Evolutionary conservation across 1,139 yeast species (phyloP).

Genomic region (Pichiaceae sp.): DNA sequence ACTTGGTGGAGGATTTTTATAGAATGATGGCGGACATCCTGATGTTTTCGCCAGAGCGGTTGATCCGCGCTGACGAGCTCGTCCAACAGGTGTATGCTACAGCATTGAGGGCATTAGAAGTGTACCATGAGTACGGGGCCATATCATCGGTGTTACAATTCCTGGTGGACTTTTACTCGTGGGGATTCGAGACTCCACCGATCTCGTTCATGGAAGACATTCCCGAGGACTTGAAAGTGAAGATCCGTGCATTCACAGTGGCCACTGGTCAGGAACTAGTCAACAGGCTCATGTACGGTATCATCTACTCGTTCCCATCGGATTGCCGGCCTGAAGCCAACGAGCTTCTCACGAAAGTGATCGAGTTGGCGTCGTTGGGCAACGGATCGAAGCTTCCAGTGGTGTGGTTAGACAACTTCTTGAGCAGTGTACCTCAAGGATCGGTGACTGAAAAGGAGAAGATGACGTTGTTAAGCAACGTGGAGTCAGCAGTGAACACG

Average conservation of each 20-base stretch:
- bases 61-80: slow-evolving; percentile 44
- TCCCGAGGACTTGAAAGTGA: slow-evolving; percentile 43
- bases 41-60: slow-evolving; percentile 66
- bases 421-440: slow-evolving; percentile 36
- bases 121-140: slow-evolving; percentile 64
- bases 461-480: slow-evolving; percentile 46
- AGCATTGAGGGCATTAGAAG: slow-evolving; percentile 44
- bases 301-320: slow-evolving; percentile 62
- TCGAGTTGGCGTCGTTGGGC: slow-evolving; percentile 34
- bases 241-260: slow-evolving; percentile 34
- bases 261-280: slow-evolving; percentile 53
- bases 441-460: slow-evolving; percentile 63
- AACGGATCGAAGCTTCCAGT: slow-evolving; percentile 31
- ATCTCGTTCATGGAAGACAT: slow-evolving; percentile 54
- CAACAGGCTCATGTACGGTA: slow-evolving; percentile 50
- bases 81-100: slow-evolving; percentile 53
- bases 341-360: slow-evolving; percentile 61
- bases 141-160: slow-evolving; percentile 65
- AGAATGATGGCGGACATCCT: slow-evolving; percentile 74
- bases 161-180: slow-evolving; percentile 68
- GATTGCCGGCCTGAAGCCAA: slow-evolving; percentile 72
- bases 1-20: slow-evolving; percentile 82
- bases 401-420: slow-evolving; percentile 53
- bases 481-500: slow-evolving; percentile 53
- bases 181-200: slow-evolving; percentile 81